Percentiles rank a stretch among this genome's conserved stretches.
Conservation (phyloP, 176 grass and related monocot genomes). For the Guadua angustifolia region DNA sequence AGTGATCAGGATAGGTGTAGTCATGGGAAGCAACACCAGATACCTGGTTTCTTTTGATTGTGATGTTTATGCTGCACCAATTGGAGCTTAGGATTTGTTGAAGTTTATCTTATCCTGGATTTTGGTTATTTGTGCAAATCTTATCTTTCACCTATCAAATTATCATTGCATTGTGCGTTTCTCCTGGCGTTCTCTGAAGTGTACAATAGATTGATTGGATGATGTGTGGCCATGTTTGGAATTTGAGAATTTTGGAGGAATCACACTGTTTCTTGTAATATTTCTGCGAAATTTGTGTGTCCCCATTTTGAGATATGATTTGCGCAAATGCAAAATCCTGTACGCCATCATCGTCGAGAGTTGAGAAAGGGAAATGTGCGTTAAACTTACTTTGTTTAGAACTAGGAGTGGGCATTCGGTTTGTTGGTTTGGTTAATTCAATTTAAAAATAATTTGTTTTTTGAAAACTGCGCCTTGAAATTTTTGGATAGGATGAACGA, state of each 20-base stretch:
- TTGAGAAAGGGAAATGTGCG: not conserved
- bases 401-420: too few species aligned
- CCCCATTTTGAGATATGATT: not conserved
- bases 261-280: not conserved
- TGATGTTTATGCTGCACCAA: slow-evolving; percentile 42
- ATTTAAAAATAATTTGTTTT: too few species aligned
- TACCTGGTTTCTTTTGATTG: slow-evolving; percentile 55
- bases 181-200: not conserved
- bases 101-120: slow-evolving; percentile 5
- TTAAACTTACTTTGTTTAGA: not conserved
- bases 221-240: not conserved
- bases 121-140: not conserved
- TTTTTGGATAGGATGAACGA: too few species aligned
- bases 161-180: not conserved
- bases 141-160: not conserved
- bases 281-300: not conserved
- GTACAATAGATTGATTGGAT: not conserved
- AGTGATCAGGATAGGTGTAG: slow-evolving; percentile 59
- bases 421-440: too few species aligned
- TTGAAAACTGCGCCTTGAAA: too few species aligned
- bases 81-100: slow-evolving; percentile 49
- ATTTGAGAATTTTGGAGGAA: not conserved
- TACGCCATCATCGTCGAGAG: not conserved
- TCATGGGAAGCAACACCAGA: slow-evolving; percentile 41
- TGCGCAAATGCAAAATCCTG: not conserved